These are phyloP conservation scores for Helichrysum umbraculigerum DNA, from an alignment of 129 eudicot genomes.

Conservation along the genomic window DNA sequence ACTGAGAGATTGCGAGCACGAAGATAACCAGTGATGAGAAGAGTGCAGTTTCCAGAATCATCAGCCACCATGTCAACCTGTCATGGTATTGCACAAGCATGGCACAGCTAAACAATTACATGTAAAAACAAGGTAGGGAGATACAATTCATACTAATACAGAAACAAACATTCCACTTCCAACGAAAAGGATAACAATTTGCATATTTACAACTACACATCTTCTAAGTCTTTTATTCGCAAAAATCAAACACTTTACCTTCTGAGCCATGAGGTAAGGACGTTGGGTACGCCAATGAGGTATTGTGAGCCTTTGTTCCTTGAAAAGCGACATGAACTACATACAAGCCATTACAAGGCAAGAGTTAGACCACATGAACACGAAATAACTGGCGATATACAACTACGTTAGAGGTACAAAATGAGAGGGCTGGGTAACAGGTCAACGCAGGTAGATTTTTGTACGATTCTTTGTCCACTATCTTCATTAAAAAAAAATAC, in stretches of 20 bases:
- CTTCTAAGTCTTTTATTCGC: no score
- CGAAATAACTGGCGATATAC: neutral
- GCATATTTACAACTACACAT: neutral
- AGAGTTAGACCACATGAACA: slow-evolving; percentile 10
- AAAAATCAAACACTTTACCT: slow-evolving; percentile 39
- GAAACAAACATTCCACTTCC: neutral
- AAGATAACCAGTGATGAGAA: slow-evolving; percentile 77
- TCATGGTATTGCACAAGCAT: neutral
- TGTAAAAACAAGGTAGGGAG: neutral
- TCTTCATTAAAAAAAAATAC: neutral
- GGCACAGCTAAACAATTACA: neutral
- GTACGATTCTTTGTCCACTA: neutral
- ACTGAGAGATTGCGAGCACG: slow-evolving; percentile 85
- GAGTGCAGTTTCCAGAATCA: slow-evolving; percentile 61
- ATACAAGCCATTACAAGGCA: slow-evolving; percentile 16
- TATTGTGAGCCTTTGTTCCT: slow-evolving; percentile 70
- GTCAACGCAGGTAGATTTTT: neutral
- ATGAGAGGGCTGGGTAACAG: neutral
- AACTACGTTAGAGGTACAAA: neutral
- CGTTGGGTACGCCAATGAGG: slow-evolving; percentile 95
- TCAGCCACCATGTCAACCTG: slow-evolving; percentile 73
- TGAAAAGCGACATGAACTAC: slow-evolving; percentile 80
- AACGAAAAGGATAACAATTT: neutral
- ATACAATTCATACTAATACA: neutral
- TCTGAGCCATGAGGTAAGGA: slow-evolving; percentile 81